Conservation (phyloP, 352 stramenopile genomes). For the Phytophthora podocarpi region DNA sequence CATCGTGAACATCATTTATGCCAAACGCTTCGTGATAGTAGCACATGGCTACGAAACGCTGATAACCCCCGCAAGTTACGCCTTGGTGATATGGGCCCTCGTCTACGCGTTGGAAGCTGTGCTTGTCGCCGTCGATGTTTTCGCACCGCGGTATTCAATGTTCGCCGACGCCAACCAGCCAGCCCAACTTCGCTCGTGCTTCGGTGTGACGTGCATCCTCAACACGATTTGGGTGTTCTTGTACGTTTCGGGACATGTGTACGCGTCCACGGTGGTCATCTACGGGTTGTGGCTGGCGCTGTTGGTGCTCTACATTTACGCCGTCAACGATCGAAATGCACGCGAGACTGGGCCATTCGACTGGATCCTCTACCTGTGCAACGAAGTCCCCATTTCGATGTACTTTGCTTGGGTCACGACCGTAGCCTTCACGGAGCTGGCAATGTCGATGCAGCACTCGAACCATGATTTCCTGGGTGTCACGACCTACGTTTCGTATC, state of each 20-base stretch:
- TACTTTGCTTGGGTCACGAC: slow-evolving; percentile 86
- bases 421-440: slow-evolving; percentile 64
- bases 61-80: slow-evolving; percentile 70
- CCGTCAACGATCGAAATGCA: slow-evolving; percentile 72
- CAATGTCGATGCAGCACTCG: slow-evolving; percentile 70
- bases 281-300: slow-evolving; percentile 74
- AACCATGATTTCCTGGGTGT: slow-evolving; percentile 54
- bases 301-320: slow-evolving; percentile 79
- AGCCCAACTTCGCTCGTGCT: slow-evolving; percentile 63
- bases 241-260: slow-evolving; percentile 57
- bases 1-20: slow-evolving; percentile 71
- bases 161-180: slow-evolving; percentile 76
- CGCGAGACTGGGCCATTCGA: slow-evolving; percentile 52
- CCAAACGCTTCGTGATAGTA: slow-evolving; percentile 53
- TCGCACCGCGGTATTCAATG: slow-evolving; percentile 66
- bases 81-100: slow-evolving; percentile 66
- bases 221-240: slow-evolving; percentile 75
- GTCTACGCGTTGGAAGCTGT: slow-evolving; percentile 71
- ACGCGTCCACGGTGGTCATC: slow-evolving; percentile 63
- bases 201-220: slow-evolving; percentile 65
- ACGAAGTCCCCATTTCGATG: slow-evolving; percentile 71
- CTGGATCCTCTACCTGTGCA: slow-evolving; percentile 77
- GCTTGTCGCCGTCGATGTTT: slow-evolving; percentile 69
- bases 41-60: slow-evolving; percentile 72
- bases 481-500: slow-evolving; percentile 67